phyloP scores from a whole-genome alignment of 1,284 basidiomycete genomes.

The Cutaneotrichosporon sp. region DNA sequence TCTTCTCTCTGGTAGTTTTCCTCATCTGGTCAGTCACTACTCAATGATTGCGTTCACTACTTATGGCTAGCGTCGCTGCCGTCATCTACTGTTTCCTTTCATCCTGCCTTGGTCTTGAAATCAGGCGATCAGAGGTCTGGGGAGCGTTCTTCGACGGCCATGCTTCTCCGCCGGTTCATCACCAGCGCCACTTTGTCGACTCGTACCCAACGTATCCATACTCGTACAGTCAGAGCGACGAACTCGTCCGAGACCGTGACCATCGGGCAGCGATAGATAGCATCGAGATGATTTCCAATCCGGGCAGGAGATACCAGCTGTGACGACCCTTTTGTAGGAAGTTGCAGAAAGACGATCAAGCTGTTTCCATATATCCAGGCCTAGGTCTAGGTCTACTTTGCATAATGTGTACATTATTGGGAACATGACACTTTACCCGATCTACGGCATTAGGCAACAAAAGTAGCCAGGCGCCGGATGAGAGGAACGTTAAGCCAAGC shows the following conservation, averaged over 20 bases:
- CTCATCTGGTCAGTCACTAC: conserved; percentile 29
- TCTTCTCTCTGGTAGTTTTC: conserved; percentile 32
- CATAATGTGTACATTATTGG: conserved; percentile 1
- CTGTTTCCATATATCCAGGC: background rate
- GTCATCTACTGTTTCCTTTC: conserved; percentile 47
- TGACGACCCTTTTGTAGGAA: too few species aligned
- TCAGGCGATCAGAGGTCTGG: conserved; percentile 36
- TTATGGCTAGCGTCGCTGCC: conserved; percentile 24
- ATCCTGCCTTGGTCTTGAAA: conserved; percentile 38
- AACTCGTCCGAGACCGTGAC: background rate
- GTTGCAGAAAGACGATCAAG: too few species aligned
- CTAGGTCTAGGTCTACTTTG: background rate
- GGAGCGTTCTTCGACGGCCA: conserved; percentile 27
- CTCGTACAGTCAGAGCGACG: background rate
- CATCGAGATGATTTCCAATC: background rate
- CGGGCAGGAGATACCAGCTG: background rate
- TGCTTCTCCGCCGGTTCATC: background rate
- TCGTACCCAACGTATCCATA: background rate
- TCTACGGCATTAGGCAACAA: conserved; percentile 23
- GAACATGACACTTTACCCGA: background rate
- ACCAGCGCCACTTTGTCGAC: background rate
- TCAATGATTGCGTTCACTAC: conserved; percentile 19
- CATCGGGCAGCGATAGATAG: background rate
- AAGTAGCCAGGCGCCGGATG: conserved; percentile 37
- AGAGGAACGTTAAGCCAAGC: conserved; percentile 38